phyloP scores from a whole-genome alignment of 2,329 filamentous ascomycete species.

The Ophiocordyceps robertsii region DNA sequence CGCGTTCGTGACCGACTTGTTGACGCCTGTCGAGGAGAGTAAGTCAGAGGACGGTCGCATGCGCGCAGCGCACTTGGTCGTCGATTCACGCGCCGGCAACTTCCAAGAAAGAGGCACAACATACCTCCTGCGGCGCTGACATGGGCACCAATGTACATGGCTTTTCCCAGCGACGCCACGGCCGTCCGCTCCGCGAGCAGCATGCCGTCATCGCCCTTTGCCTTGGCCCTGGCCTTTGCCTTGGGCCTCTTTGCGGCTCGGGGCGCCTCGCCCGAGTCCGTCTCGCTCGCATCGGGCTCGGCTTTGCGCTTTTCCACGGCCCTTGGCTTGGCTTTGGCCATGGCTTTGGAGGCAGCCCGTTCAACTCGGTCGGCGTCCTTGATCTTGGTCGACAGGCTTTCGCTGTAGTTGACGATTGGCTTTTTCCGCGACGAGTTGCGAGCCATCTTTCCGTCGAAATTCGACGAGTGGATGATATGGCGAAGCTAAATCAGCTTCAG shows the following conservation, averaged over 20 bases:
- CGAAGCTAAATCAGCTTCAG: too few relatives aligned
- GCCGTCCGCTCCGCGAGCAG: slow-evolving; percentile 58
- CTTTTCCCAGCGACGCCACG: slow-evolving; percentile 45
- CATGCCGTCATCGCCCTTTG: slow-evolving; percentile 30
- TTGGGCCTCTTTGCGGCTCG: slow-evolving; percentile 29
- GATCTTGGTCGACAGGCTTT: slow-evolving; percentile 11
- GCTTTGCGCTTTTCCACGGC: background rate
- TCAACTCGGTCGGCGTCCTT: slow-evolving; percentile 1
- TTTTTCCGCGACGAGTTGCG: slow-evolving; percentile 20
- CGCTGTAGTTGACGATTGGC: slow-evolving; percentile 17
- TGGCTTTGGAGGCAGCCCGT: background rate
- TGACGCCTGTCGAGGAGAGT: slow-evolving; percentile 48
- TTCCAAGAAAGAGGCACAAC: slow-evolving; percentile 7
- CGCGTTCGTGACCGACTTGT: slow-evolving; percentile 73
- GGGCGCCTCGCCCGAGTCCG: slow-evolving; percentile 7
- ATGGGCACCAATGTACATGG: slow-evolving; percentile 82
- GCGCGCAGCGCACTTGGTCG: background rate
- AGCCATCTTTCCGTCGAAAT: slow-evolving; percentile 12
- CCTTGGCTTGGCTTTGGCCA: background rate
- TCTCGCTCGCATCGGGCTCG: slow-evolving; percentile 7
- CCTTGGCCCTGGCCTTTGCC: slow-evolving; percentile 12
- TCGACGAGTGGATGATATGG: background rate
- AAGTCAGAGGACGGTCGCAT: background rate
- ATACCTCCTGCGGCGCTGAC: slow-evolving; percentile 78
- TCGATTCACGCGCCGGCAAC: background rate